Evolutionary conservation across 192 early-diverging fungal genomes (phyloP).

Genomic region (Dispira parvispora): DNA sequence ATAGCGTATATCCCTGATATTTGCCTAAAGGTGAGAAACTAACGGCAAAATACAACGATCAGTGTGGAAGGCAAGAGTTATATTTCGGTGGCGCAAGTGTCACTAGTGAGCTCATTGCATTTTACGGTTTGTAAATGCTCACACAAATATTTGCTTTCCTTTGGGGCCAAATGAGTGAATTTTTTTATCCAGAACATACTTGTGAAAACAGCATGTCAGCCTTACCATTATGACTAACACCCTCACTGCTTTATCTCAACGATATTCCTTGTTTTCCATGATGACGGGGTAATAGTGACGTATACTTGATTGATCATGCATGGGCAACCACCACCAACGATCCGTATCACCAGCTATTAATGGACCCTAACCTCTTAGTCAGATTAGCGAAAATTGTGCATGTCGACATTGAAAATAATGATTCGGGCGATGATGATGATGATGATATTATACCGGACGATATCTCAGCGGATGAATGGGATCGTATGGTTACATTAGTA

Average conservation of each 20-base stretch:
- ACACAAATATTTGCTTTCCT: too few species aligned
- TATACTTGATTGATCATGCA: slow-evolving; percentile 39
- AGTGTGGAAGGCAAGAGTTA: too few species aligned
- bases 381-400: slow-evolving; percentile 32
- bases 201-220: not conserved
- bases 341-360: slow-evolving; percentile 25
- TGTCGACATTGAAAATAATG: slow-evolving; percentile 24
- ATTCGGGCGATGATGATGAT: slow-evolving; percentile 16
- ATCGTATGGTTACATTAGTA: slow-evolving; percentile 27
- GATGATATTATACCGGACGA: slow-evolving; percentile 13
- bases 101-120: too few species aligned
- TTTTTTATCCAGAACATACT: not conserved
- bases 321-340: slow-evolving; percentile 38
- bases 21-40: not conserved
- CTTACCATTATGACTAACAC: not conserved
- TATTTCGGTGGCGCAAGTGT: too few species aligned
- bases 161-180: too few species aligned
- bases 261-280: not conserved
- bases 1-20: not conserved
- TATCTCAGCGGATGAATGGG: slow-evolving; percentile 20
- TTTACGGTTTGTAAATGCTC: too few species aligned
- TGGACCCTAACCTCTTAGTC: slow-evolving; percentile 26
- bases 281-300: slow-evolving; percentile 19
- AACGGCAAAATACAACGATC: too few species aligned
- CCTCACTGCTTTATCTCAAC: not conserved